Conservation (phyloP, 2,329 filamentous ascomycete genomes). For the Colletotrichum lentis region DNA sequence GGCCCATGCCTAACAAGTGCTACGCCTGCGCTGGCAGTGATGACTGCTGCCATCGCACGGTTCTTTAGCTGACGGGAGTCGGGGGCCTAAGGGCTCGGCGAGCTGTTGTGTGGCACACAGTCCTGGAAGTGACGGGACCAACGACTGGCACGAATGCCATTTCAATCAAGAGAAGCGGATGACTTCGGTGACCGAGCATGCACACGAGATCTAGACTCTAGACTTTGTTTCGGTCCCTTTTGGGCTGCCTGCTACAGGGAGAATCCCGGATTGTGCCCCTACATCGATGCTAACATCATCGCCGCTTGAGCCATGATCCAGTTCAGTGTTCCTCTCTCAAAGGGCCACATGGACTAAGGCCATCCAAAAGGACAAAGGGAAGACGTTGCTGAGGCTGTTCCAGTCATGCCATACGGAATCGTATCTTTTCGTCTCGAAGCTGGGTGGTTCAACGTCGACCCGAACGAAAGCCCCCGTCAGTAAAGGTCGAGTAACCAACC, state of each 20-base stretch:
- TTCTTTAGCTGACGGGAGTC: too few species aligned
- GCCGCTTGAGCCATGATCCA: background rate
- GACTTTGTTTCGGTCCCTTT: background rate
- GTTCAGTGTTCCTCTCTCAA: background rate
- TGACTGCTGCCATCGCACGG: background rate
- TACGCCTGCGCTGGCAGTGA: background rate
- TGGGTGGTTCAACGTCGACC: background rate
- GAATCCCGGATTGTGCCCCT: background rate
- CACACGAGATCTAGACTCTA: background rate
- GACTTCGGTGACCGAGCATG: too few species aligned
- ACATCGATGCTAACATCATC: background rate
- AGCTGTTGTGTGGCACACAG: background rate
- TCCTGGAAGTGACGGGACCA: background rate
- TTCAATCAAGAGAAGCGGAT: background rate
- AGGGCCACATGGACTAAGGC: background rate
- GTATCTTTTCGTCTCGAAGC: background rate
- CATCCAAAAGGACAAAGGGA: background rate
- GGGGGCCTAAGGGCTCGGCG: background rate
- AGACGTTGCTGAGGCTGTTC: background rate
- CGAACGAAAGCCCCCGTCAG: too few species aligned
- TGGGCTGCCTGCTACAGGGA: too few species aligned
- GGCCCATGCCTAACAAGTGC: background rate
- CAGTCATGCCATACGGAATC: background rate
- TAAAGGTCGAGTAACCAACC: background rate
- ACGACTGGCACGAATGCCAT: too few species aligned